Evolutionary conservation across 371 early-diverging fungal genomes (phyloP).

Genomic region (Mortierella sp.): DNA sequence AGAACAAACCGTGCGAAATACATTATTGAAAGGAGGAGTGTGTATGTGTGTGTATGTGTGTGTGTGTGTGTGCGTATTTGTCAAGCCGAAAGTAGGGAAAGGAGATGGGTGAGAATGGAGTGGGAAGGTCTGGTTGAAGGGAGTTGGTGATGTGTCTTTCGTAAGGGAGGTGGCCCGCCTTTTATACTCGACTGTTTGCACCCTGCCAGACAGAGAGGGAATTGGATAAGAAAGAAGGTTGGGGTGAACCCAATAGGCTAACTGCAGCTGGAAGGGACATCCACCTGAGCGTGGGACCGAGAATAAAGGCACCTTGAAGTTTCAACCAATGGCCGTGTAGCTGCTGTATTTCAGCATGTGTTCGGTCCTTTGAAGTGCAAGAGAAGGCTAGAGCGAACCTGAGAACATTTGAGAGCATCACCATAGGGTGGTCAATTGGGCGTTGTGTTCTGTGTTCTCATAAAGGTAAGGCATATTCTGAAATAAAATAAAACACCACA

Average conservation of each 20-base stretch:
- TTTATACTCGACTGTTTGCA: background rate
- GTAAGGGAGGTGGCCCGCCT: background rate
- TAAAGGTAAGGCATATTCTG: background rate
- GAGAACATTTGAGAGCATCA: background rate
- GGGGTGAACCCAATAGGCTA: background rate
- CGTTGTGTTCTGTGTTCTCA: background rate
- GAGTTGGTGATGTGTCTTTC: background rate
- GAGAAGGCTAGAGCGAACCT: background rate
- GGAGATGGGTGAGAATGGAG: background rate
- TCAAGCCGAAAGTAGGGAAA: background rate
- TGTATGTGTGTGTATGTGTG: background rate
- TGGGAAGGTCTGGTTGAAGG: background rate
- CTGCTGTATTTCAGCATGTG: background rate
- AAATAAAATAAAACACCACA: no score
- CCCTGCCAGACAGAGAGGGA: background rate
- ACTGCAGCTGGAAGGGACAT: background rate
- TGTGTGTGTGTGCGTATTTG: no score
- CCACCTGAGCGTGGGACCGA: background rate
- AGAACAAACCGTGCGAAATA: background rate
- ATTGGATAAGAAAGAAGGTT: no score
- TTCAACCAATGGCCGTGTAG: background rate
- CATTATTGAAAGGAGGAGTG: background rate
- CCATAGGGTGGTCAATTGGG: background rate
- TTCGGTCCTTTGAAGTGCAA: background rate
- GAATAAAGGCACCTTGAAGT: background rate